phyloP scores from a whole-genome alignment of 2,329 filamentous ascomycete species.

The Colletotrichum cuscutae region DNA sequence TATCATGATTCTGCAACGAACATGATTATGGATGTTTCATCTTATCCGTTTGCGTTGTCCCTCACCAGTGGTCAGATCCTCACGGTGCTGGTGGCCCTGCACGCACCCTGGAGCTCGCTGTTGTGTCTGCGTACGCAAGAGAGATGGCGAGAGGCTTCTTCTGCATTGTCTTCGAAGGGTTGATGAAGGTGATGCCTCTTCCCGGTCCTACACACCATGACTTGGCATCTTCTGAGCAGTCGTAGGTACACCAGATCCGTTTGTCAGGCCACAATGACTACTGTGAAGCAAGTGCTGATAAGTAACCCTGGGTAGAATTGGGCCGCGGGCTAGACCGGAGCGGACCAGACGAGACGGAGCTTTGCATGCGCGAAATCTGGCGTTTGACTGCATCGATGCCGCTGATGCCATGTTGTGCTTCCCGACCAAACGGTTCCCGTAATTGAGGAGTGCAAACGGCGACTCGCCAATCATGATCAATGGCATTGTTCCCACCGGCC shows the following conservation, averaged over 20 bases:
- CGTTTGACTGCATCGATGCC: conserved; percentile 40
- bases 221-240: neutral
- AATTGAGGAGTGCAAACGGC: conserved; percentile 36
- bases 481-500: conserved; percentile 32
- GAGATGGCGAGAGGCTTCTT: conserved; percentile 10
- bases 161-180: neutral
- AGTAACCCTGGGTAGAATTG: neutral
- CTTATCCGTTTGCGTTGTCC: conserved; percentile 30
- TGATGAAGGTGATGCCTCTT: conserved; percentile 1
- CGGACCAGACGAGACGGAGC: conserved; percentile 13
- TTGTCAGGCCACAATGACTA: conserved; percentile 25
- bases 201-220: neutral
- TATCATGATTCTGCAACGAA: conserved; percentile 36
- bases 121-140: neutral
- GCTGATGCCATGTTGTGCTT: conserved; percentile 37
- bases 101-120: conserved; percentile 10
- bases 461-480: conserved; percentile 33
- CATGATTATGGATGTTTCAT: conserved; percentile 34
- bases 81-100: conserved; percentile 8
- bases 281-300: conserved; percentile 7
- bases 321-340: conserved; percentile 14
- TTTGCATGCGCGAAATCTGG: conserved; percentile 40
- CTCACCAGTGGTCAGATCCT: conserved; percentile 12
- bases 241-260: conserved; percentile 13
- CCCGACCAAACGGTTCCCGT: conserved; percentile 35